These are phyloP conservation scores for Phaseolus coccineus DNA, from an alignment of 331 rosid genomes.

Conservation along the genomic window DNA sequence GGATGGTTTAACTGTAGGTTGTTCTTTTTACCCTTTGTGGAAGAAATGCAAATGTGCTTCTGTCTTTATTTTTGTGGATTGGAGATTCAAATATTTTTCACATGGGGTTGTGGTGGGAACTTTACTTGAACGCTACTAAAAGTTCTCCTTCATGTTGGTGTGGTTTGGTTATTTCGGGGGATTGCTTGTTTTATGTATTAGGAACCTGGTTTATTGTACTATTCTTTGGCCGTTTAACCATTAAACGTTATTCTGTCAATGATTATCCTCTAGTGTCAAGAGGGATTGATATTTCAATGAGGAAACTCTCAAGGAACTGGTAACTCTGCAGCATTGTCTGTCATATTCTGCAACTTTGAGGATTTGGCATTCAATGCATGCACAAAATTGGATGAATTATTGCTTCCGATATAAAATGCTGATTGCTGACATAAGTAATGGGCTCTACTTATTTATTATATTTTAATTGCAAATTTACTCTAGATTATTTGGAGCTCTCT, in stretches of 20 bases:
- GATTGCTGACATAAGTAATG: conserved; percentile 34
- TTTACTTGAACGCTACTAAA: conserved; percentile 49
- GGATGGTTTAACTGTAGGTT: neutral
- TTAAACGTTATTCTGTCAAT: neutral
- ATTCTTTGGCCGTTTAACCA: neutral
- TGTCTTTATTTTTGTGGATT: conserved; percentile 4
- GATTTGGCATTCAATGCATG: conserved; percentile 39
- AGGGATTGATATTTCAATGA: conserved; percentile 27
- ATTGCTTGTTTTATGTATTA: conserved; percentile 38
- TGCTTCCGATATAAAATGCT: conserved; percentile 1
- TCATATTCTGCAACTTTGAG: conserved; percentile 41
- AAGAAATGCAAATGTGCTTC: conserved; percentile 23
- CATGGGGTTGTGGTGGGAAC: conserved; percentile 49
- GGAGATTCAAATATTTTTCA: conserved; percentile 39
- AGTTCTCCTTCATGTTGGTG: conserved; percentile 40
- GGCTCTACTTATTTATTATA: conserved; percentile 31
- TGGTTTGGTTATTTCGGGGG: conserved; percentile 45
- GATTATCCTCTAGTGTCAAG: conserved; percentile 5
- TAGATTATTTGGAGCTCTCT: conserved; percentile 25
- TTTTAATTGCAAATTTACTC: conserved; percentile 19
- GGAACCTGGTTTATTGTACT: conserved; percentile 8
- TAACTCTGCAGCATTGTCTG: conserved; percentile 39
- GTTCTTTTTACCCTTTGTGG: conserved; percentile 34
- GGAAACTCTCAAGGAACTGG: conserved; percentile 25
- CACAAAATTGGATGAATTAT: conserved; percentile 32